A percentile compares a stretch with the other conserved stretches of the same genome.
phyloP scores from a whole-genome alignment of 257 asterid genomes.

The Fraxinus americana region DNA sequence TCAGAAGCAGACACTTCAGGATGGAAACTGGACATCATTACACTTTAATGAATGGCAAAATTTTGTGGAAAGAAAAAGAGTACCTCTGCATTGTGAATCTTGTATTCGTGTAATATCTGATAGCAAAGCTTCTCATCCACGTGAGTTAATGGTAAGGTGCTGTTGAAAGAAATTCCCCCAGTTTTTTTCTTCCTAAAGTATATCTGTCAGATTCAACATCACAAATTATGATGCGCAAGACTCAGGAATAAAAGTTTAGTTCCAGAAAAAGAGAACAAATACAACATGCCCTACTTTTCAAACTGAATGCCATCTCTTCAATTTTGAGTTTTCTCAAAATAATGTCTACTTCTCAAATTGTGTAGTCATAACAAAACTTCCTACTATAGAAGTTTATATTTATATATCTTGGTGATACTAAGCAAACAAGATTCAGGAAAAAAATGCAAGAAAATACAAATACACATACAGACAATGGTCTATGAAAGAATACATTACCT shows the following conservation, averaged over 20 bases:
- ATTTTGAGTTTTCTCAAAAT: conserved; percentile 5
- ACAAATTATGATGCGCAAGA: conserved; percentile 15
- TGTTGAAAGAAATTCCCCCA: conserved; percentile 96
- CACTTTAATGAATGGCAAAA: not conserved
- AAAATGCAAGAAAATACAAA: not conserved
- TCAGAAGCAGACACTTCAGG: not conserved
- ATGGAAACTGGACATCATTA: not conserved
- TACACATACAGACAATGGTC: not conserved
- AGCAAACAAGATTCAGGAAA: not conserved
- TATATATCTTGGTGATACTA: not conserved
- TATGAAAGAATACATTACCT: conserved; percentile 46
- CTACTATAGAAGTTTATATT: not conserved
- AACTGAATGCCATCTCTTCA: conserved; percentile 4
- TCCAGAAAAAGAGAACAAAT: conserved; percentile 11
- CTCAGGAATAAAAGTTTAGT: conserved; percentile 14
- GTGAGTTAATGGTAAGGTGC: conserved; percentile 79
- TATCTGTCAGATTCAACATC: conserved; percentile 62
- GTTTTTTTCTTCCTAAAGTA: conserved; percentile 96
- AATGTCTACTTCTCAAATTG: conserved; percentile 14
- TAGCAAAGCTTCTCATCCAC: conserved; percentile 99
- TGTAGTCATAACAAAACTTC: not conserved
- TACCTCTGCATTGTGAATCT: conserved; percentile 99
- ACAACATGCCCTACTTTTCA: not conserved
- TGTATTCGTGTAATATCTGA: conserved; percentile 95
- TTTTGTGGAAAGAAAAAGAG: conserved; percentile 21